A percentile compares a stretch with the other conserved stretches of the same genome.
Evolutionary conservation across 495 filamentous ascomycete species (phyloP).

Genomic region (Gamarada debralockiae): DNA sequence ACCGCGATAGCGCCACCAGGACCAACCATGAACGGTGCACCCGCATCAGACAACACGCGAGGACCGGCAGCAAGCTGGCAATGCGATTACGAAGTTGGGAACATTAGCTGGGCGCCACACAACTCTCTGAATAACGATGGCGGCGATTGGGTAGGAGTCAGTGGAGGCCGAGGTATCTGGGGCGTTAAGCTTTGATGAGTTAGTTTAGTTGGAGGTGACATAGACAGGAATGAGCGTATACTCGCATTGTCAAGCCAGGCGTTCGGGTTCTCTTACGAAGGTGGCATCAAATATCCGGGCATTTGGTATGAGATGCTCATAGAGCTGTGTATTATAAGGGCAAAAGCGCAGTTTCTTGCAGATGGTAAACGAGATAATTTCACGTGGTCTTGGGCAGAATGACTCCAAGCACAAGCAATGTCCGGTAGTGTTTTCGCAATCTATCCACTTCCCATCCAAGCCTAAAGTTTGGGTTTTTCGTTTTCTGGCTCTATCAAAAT

Average conservation of each 20-base stretch:
- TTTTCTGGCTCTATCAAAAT: conserved; percentile 41
- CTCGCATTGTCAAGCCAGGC: conserved; percentile 21
- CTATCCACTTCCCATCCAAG: neutral
- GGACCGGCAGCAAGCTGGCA: conserved; percentile 83
- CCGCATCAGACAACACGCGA: conserved; percentile 51
- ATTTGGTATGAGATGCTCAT: conserved; percentile 14
- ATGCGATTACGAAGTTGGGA: conserved; percentile 94
- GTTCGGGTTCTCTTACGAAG: conserved; percentile 13
- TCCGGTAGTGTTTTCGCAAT: neutral
- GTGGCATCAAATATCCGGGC: conserved; percentile 18
- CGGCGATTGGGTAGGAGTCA: conserved; percentile 92
- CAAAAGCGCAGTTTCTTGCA: conserved; percentile 7
- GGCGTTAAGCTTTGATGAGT: conserved; percentile 64
- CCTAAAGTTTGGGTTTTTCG: conserved; percentile 3
- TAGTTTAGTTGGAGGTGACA: conserved; percentile 3
- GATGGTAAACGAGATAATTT: neutral
- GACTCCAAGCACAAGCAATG: neutral
- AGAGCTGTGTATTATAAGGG: conserved; percentile 17
- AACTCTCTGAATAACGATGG: conserved; percentile 66
- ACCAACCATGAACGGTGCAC: conserved; percentile 41
- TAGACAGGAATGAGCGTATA: conserved; percentile 16
- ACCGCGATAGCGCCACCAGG: conserved; percentile 45
- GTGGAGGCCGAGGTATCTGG: conserved; percentile 88
- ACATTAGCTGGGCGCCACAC: conserved; percentile 90
- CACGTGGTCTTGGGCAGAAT: neutral